phyloP scores from a whole-genome alignment of 345 rosid genomes.

The Mallotus nudiflorus region DNA sequence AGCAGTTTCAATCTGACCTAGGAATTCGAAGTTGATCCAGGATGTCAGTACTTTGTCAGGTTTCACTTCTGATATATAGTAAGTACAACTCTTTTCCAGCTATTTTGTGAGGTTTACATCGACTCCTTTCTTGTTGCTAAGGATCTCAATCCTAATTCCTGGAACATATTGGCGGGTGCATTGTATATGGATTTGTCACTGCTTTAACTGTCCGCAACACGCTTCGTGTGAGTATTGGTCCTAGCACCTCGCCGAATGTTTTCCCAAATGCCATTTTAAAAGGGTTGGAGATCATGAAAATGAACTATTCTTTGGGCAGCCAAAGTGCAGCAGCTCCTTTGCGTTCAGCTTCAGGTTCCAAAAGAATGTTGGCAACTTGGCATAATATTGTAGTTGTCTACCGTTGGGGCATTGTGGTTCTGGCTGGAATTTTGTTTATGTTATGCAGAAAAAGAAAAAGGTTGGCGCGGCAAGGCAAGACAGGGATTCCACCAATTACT shows the following conservation, averaged over 20 bases:
- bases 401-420: slow-evolving; percentile 18
- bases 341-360: slow-evolving; percentile 22
- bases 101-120: slow-evolving; percentile 71
- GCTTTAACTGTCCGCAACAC: slow-evolving; percentile 23
- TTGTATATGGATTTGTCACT: slow-evolving; percentile 55
- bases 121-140: slow-evolving; percentile 45
- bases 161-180: slow-evolving; percentile 50
- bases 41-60: slow-evolving; percentile 70
- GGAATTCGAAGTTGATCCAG: slow-evolving; percentile 63
- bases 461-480: slow-evolving; percentile 27
- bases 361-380: slow-evolving; percentile 30
- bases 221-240: slow-evolving; percentile 52
- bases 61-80: slow-evolving; percentile 86
- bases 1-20: slow-evolving; percentile 80
- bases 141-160: slow-evolving; percentile 51
- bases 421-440: slow-evolving; percentile 19
- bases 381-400: slow-evolving; percentile 18
- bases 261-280: slow-evolving; percentile 35
- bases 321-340: slow-evolving; percentile 17
- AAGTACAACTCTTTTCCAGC: slow-evolving; percentile 45
- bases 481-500: slow-evolving; percentile 30
- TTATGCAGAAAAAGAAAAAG: slow-evolving; percentile 17
- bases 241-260: background rate
- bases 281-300: slow-evolving; percentile 40
- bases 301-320: slow-evolving; percentile 37